Base-by-base conservation (phyloP, 345 rosid species). In the Angophora floribunda region DNA sequence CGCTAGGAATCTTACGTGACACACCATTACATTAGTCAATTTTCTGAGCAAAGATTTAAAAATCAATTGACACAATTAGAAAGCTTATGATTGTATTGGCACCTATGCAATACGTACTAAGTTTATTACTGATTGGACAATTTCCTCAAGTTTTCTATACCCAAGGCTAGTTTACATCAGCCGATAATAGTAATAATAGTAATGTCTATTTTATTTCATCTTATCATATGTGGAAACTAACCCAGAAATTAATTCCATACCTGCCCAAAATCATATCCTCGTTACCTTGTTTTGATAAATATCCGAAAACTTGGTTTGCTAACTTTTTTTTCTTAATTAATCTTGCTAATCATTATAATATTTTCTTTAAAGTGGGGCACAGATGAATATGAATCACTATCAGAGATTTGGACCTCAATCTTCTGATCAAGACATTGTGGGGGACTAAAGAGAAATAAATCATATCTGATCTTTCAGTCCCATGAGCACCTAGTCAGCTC, bases 61-160 rank as follows among this genome's bases (percentile, higher is more conserved):
- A 36, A 36, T 36, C 4, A 36, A 36, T 36, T 36, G 41, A 36
- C 41, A 36, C 41, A 36, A 36, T 36, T 36, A 36, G 41, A 36
- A 36, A 70, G 21, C 0, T 70, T 36, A 4, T 5, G 1, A 70
- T 0, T 0, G 1, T 70, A 36, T 30, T 17, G 21, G 2, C 13
- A 70, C 36, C 0, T 0, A 0, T 17, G 17, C 7, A 36, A 36
- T 36, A 36, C 41, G 41, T 36, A 36, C 41, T 36, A 32, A 32
- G 7, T 70, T 36, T 19, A 19, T 70, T 36, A 70, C 6, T 17
- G 3, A 17, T 36, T 70, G 1, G 45, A 17, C 7, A 17, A 70
- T 70, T 16, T 70, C 5, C 47, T 17, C 3, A 0, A 70, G 7
- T 17, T 5, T 17, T 70, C 11, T 9, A 32, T 70, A 6, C 7